A percentile compares a stretch with the other conserved stretches of the same genome.
These are phyloP conservation scores for Spathaspora hagerdaliae DNA, from an alignment of 805 yeast genomes.

Conservation along the genomic window DNA sequence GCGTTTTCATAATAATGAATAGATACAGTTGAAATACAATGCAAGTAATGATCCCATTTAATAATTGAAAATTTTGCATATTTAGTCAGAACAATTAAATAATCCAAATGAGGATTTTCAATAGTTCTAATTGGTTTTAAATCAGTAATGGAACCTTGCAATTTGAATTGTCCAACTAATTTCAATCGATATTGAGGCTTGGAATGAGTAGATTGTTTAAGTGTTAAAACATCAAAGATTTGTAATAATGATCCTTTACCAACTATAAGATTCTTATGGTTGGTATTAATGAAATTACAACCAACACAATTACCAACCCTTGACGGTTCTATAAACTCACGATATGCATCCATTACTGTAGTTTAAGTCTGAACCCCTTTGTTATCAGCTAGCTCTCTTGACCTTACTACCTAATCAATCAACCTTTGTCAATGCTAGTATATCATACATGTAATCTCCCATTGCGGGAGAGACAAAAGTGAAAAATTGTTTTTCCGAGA, in stretches of 20 bases:
- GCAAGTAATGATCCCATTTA: conserved; percentile 57
- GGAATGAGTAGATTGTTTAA: conserved; percentile 13
- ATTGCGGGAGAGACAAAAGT: too few species aligned
- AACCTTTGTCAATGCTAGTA: too few species aligned
- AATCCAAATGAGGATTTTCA: conserved; percentile 50
- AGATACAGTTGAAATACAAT: conserved; percentile 65
- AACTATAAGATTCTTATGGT: conserved; percentile 53
- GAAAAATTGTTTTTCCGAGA: too few species aligned
- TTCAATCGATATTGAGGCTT: conserved; percentile 24
- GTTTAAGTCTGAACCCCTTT: too few species aligned
- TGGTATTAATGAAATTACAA: conserved; percentile 46
- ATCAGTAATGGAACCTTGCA: conserved; percentile 68
- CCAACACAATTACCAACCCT: conserved; percentile 59
- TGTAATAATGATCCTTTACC: conserved; percentile 71
- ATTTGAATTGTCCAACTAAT: conserved; percentile 56
- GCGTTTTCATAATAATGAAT: conserved; percentile 83
- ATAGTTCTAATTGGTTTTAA: conserved; percentile 47
- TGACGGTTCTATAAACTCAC: conserved; percentile 73
- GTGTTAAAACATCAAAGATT: conserved; percentile 43
- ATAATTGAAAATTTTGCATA: conserved; percentile 75
- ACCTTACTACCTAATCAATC: too few species aligned
- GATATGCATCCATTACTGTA: conserved; percentile 66
- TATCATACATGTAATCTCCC: too few species aligned
- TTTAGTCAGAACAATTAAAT: conserved; percentile 61
- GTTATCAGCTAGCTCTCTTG: too few species aligned